These are phyloP conservation scores for Venturia nashicola DNA, from an alignment of 2,329 filamentous ascomycete genomes.

Conservation along the genomic window DNA sequence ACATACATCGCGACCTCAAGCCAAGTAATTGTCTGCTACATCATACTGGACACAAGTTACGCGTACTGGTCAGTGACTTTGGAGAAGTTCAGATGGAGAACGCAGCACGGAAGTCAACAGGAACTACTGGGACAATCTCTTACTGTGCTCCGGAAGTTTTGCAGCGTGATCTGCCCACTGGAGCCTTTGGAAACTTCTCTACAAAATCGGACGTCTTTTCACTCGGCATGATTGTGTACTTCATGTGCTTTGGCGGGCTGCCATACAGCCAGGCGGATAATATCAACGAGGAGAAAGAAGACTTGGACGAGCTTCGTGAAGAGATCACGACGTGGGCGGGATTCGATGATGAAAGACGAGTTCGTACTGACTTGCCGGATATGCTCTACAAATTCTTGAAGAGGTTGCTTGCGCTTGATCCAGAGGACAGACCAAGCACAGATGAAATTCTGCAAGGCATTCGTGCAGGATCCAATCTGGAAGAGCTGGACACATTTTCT, in stretches of 20 bases:
- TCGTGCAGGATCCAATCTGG: conserved; percentile 46
- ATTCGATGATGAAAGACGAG: conserved; percentile 63
- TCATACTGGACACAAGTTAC: conserved; percentile 54
- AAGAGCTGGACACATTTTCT: conserved; percentile 24
- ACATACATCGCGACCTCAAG: conserved; percentile 92
- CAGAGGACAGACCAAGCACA: conserved; percentile 66
- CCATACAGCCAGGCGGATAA: conserved; percentile 78
- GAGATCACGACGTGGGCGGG: conserved; percentile 85
- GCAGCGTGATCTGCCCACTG: conserved; percentile 44
- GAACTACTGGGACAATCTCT: conserved; percentile 89
- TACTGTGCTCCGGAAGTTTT: conserved; percentile 96
- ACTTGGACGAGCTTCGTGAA: conserved; percentile 68
- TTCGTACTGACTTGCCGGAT: conserved; percentile 71
- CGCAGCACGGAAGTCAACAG: conserved; percentile 72
- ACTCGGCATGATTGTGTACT: conserved; percentile 95
- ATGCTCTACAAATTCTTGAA: conserved; percentile 79
- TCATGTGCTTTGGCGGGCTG: conserved; percentile 85
- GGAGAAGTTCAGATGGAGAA: conserved; percentile 88
- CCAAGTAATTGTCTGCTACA: conserved; percentile 92
- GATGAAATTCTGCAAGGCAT: conserved; percentile 74
- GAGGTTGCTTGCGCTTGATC: conserved; percentile 65
- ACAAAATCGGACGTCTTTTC: conserved; percentile 98
- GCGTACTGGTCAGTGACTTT: conserved; percentile 91
- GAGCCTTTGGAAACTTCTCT: conserved; percentile 82
- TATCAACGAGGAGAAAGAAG: conserved; percentile 82